Base-by-base conservation (phyloP, 208 protist species). In the Crithidia mellificae region DNA sequence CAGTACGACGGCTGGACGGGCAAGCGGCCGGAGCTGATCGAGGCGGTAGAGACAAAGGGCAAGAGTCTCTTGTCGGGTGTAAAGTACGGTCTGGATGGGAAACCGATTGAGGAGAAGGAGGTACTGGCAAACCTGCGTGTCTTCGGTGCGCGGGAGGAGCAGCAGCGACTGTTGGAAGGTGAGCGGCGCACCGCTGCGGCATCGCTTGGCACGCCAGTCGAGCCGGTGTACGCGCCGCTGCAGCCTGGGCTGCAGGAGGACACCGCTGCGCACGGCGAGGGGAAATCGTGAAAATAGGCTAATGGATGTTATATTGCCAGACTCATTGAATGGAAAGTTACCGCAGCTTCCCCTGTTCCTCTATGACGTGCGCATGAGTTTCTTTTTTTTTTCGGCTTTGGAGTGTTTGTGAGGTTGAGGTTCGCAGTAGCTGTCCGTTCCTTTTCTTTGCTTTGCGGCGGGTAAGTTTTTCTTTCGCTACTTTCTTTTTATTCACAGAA, bases 1-100 rank as follows among this genome's bases (percentile, higher is more conserved):
- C 47, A 74, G 59, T 80, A 85, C 43, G 86, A 93, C 24, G 90
- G 90, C 34, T 96, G 90, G 88, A 67, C 86, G 0, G 90, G 90
- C 25, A 86, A 89, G 55, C 85, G 88, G 2, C 84, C 58, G 27
- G 87, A 96, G 72, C 73, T 96, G 24, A 58, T 92, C 14, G 84
- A 93, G 49, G 90, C 86, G 6, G 64, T 96, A 0, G 75, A 84
- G 29, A 93, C 90, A 19, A 46, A 89, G 27, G 90, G 90, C 17
- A 78, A 71, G n/a, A 90, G 85, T 59, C 62, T 95, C 49, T 64
- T 91, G 74, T 68, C 77, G 0, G 87, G 84, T 0, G 50, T 56
- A 24, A 72, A 81, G 54, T 69, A 77, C 27, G 72, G 77, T 20
- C 68, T 95, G 22, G 90, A 96, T 63, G 90, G 90, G 17, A 79